These are phyloP conservation scores for Purshia tridentata DNA, from an alignment of 306 rosid genomes.

Conservation along the genomic window DNA sequence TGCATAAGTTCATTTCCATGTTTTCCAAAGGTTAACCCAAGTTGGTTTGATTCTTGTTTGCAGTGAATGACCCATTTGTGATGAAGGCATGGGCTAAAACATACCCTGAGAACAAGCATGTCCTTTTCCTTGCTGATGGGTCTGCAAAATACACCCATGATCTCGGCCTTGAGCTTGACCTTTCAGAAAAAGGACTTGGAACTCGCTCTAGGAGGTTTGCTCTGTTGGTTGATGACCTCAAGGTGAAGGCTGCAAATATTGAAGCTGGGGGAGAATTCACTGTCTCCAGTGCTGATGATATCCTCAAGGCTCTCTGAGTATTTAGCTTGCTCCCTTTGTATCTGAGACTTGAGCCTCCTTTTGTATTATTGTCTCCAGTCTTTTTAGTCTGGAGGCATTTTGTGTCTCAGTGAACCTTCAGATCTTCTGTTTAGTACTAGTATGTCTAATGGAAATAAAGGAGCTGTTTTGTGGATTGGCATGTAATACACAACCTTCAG, in stretches of 20 bases:
- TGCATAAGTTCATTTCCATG: too few species aligned
- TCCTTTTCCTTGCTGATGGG: conserved; percentile 95
- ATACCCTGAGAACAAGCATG: conserved; percentile 84
- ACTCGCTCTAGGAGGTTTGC: conserved; percentile 78
- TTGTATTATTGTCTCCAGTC: not conserved
- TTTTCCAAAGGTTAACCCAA: too few species aligned
- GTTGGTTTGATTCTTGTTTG: conserved; percentile 9
- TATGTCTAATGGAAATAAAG: conserved; percentile 15
- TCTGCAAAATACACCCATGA: conserved; percentile 68
- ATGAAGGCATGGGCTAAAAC: conserved; percentile 86
- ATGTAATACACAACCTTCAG: too few species aligned
- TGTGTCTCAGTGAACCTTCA: not conserved
- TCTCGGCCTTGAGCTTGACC: conserved; percentile 91
- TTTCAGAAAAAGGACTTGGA: conserved; percentile 72
- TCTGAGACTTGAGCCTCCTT: not conserved
- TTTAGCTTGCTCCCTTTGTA: not conserved
- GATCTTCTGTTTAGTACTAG: not conserved
- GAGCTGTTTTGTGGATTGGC: not conserved
- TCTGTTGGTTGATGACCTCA: conserved; percentile 74
- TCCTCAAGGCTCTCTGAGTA: conserved; percentile 78
- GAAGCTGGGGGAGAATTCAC: conserved; percentile 83
- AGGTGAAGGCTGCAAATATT: conserved; percentile 82
- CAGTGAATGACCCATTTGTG: conserved; percentile 90
- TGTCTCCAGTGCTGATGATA: conserved; percentile 82
- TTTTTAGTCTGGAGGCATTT: not conserved